These are phyloP conservation scores for Fusarium sp. DNA, from an alignment of 2,329 filamentous ascomycete genomes.

Conservation along the genomic window DNA sequence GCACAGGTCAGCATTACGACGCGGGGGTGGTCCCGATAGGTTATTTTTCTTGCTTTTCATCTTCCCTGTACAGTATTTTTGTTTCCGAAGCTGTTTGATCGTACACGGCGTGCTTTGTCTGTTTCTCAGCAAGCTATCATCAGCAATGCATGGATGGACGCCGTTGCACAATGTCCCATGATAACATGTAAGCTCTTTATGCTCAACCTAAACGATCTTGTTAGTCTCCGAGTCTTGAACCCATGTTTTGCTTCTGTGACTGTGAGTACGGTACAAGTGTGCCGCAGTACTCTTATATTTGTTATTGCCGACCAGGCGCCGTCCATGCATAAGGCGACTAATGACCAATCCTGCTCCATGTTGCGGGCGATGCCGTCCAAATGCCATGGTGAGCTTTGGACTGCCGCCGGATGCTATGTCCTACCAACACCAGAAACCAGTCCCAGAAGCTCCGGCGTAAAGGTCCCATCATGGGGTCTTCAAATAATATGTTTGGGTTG, in stretches of 20 bases:
- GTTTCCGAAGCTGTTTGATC: constrained; percentile 31
- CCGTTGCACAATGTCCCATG: constrained; percentile 16
- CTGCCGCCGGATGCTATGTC: constrained; percentile 3
- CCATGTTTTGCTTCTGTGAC: constrained; percentile 31
- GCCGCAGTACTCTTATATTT: constrained; percentile 4
- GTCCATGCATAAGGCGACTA: not conserved
- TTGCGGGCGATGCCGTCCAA: not conserved
- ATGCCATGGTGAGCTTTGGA: constrained; percentile 8
- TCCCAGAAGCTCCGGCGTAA: constrained; percentile 4
- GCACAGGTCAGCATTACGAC: constrained; percentile 26
- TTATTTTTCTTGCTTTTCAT: constrained; percentile 10
- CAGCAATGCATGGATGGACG: constrained; percentile 25
- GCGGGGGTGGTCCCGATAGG: constrained; percentile 47
- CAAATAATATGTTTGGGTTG: constrained; percentile 1
- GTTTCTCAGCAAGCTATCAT: constrained; percentile 22
- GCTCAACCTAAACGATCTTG: constrained; percentile 24
- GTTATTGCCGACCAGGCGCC: constrained; percentile 2
- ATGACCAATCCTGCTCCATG: not conserved
- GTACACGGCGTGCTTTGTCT: constrained; percentile 18
- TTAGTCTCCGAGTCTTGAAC: constrained; percentile 35
- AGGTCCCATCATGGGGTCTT: not conserved
- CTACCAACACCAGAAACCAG: constrained; percentile 2
- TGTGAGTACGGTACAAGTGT: not conserved
- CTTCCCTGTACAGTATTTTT: constrained; percentile 17
- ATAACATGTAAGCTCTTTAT: constrained; percentile 34